Evolutionary conservation across 2,329 filamentous ascomycete species (phyloP), one percentile per base, ranked within the genome.

Genomic region (Parafenestella ontariensis): DNA sequence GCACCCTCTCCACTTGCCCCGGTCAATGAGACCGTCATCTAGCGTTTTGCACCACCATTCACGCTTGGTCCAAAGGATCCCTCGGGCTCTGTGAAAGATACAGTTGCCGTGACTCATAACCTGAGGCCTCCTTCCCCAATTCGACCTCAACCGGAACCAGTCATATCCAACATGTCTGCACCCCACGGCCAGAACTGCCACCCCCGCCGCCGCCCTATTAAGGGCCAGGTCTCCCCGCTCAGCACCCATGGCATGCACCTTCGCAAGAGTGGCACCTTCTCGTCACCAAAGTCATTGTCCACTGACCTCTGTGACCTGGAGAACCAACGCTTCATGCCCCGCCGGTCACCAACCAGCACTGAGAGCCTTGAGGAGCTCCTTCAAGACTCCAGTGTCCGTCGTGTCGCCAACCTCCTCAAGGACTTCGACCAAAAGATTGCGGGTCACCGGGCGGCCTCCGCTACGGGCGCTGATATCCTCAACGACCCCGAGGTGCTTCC

Each of bases 261-360:
- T 58, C 77, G 78, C 66, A 82, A 82, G 72, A 76, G 77, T 53
- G 75, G 76, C 51, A 82, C 80, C 58, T 82, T 82, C 68, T 78
- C 79, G 58, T 77, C 78, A 46, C 76, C 77, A 43, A 74, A 74
- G 58, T 66, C 65, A 43, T 52, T 73, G 48, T 68, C 66, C 17
- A 71, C 67, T 47, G 77, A 77, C 58, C 66, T 78, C 52, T 75
- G 70, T 63, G 76, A 76, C 61, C 49, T 76, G 52, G 71, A 68
- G 43, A 76, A 76, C 64, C 62, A 68, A 37, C 74, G 68, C 51
- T 77, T 73, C 64, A 78, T 80, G 76, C 76, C 78, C 40, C 71
- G 72, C 50, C 79, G 80, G 44, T 81, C 80, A n/a, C 74, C 78
- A 5, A 82, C 80, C 54, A 79, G 75, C 61, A 76, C 79, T 20